Base-by-base conservation (phyloP, 257 asterid species). In the Parsonsia alboflavescens region DNA sequence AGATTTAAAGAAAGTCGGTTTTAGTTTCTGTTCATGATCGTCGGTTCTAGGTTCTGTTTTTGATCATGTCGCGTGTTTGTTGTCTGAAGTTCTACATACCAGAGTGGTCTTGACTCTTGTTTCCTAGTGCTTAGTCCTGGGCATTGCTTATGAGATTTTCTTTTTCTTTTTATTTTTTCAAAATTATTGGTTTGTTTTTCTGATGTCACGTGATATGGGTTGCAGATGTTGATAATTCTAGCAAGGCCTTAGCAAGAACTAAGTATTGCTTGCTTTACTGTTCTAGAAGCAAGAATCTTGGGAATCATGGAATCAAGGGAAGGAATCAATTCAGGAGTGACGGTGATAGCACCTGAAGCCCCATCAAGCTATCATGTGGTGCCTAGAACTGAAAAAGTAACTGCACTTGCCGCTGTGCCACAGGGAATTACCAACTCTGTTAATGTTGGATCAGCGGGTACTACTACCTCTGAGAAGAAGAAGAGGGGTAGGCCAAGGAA, bases 401-500 rank as follows among this genome's bases (percentile, higher is more conserved):
- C 81, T 22, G 44, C 79, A 0, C 88, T 80, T 46, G 44, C 75
- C 0, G 87, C 77, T 24, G 24, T 75, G 22, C 56, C 85, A 9
- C 76, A 80, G 17, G 72, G 74, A n/a, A 56, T 75, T 46, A 44
- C 83, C 56, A 59, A 85, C 9, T 42, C 78, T 9, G 76, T 79
- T 41, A 70, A 73, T 76, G 68, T 70, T 30, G 86, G 73, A 30
- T 61, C 75, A 52, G 2, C 71, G 2, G 73, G 71, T 36, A 72
- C 80, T n/a, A 59, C 81, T n/a, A n/a, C n/a, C 28, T 76, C 89
- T 12, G 96, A 88, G 82, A 91, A 80, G 92, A 93, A 93, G 89
- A 93, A 88, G 87, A 91, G 96, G 72, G 98, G 98, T 45, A 74
- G 98, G n/a, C 98, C 98, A 10, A 88, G 97, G 88, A 93, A 91